phyloP scores from a whole-genome alignment of 768 basidiomycete genomes.

The Trametes cinnabarina region DNA sequence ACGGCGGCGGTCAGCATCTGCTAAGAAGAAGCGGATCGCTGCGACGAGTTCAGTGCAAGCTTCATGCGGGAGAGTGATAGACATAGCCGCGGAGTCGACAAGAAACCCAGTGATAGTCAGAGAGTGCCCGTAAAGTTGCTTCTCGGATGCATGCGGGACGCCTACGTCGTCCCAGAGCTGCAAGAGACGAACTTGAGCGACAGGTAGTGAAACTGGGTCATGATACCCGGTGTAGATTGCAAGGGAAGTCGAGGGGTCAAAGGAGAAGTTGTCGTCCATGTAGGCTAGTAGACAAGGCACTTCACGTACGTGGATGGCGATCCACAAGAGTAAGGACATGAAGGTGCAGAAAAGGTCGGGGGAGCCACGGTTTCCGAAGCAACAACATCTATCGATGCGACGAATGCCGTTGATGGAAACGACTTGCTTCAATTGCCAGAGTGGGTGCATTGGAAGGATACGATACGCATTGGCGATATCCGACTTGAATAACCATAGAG shows the following conservation, averaged over 20 bases:
- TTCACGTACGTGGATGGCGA: too few species aligned
- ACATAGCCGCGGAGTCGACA: conserved; percentile 36
- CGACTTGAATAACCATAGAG: conserved; percentile 7
- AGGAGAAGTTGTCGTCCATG: conserved; percentile 35
- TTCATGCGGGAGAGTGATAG: conserved; percentile 24
- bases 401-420: conserved; percentile 28
- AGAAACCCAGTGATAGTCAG: conserved; percentile 42
- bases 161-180: conserved; percentile 40
- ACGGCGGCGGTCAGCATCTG: neutral
- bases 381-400: conserved; percentile 33
- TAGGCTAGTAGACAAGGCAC: conserved; percentile 28
- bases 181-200: conserved; percentile 35
- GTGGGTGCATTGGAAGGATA: conserved; percentile 24
- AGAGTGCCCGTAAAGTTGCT: conserved; percentile 38
- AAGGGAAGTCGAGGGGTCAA: neutral
- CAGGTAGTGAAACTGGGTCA: conserved; percentile 21
- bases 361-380: conserved; percentile 33
- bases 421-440: conserved; percentile 35
- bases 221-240: neutral
- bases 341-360: neutral
- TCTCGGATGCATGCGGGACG: conserved; percentile 38
- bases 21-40: neutral
- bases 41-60: neutral
- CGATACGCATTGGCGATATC: conserved; percentile 28
- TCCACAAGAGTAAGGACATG: too few species aligned